Evolutionary conservation across 148 eudicot species (phyloP).

Genomic region (Nepenthes gracilis): DNA sequence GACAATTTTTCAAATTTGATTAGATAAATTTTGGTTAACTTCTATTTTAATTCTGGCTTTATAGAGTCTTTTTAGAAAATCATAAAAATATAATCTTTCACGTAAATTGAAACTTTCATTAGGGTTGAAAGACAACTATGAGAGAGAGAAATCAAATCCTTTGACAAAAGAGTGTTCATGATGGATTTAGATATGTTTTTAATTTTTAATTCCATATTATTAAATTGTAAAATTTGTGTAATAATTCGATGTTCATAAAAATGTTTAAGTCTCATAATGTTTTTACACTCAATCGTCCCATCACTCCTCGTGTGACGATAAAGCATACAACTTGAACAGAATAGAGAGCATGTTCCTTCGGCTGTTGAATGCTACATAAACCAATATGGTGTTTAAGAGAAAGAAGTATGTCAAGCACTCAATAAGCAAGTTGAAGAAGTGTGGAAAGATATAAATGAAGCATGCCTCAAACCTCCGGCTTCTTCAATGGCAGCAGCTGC

Average conservation of each 20-base stretch:
- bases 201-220: no score
- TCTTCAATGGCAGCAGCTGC: not conserved
- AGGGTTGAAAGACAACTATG: not conserved
- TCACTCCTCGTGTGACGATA: no score
- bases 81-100: not conserved
- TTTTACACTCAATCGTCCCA: no score
- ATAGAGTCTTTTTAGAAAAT: no score
- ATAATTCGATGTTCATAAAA: no score
- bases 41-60: no score
- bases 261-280: no score
- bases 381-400: conserved; percentile 20
- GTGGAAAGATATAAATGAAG: conserved; percentile 37
- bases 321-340: conserved; percentile 18
- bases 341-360: conserved; percentile 26
- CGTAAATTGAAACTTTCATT: not conserved
- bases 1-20: no score
- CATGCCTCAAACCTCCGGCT: conserved; percentile 19
- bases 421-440: conserved; percentile 19
- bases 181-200: no score
- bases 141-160: not conserved
- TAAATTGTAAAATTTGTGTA: no score
- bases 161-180: no score
- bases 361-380: conserved; percentile 37
- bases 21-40: no score
- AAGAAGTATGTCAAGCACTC: conserved; percentile 13